Evolutionary conservation across 306 rosid species (phyloP).

Genomic region (Mimosa bimucronata): DNA sequence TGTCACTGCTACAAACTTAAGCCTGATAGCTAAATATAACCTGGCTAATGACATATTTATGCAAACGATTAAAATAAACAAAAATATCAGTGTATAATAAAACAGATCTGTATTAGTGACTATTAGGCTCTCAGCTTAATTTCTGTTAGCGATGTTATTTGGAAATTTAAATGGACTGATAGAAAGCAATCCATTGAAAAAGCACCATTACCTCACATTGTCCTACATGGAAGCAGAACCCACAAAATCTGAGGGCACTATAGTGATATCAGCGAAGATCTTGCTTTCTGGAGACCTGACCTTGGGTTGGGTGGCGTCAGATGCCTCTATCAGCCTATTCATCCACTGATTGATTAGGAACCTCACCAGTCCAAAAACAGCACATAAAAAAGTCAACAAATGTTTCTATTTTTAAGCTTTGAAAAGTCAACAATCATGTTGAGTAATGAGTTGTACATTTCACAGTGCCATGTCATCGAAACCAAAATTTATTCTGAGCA

Average conservation of each 20-base stretch:
- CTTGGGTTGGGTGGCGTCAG: neutral
- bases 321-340: neutral
- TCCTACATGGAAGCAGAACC: neutral
- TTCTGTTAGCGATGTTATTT: too few species aligned
- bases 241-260: constrained; percentile 20
- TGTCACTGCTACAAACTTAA: neutral
- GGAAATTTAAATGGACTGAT: neutral
- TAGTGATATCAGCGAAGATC: neutral
- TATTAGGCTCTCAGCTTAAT: too few species aligned
- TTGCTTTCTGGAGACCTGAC: neutral
- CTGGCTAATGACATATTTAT: too few species aligned
- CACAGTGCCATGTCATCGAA: neutral
- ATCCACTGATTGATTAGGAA: neutral
- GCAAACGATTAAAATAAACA: too few species aligned
- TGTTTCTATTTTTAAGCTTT: neutral
- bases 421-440: too few species aligned
- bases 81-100: too few species aligned
- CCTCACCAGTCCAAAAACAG: neutral
- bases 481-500: neutral
- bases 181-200: neutral
- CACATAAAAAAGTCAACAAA: neutral
- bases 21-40: neutral
- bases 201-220: neutral
- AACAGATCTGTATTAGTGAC: too few species aligned
- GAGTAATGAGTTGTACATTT: too few species aligned